Evolutionary conservation across 768 basidiomycete species (phyloP), one percentile per base, ranked within the genome.

Genomic region (Lactifluus subvellereus): DNA sequence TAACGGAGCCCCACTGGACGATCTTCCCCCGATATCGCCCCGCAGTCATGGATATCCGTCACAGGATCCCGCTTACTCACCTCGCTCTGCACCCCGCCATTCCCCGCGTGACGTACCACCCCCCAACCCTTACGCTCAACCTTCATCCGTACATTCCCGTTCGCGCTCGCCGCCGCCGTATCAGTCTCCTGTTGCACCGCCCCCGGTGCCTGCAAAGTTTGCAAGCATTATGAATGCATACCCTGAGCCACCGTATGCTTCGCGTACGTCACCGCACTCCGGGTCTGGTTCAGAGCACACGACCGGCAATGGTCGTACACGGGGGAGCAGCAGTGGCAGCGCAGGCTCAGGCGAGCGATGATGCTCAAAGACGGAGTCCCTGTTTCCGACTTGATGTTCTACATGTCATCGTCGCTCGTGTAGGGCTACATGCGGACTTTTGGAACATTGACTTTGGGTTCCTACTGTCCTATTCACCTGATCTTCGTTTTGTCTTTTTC

Each of bases 141-240:
- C 35, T 3, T 9, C 60, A 6, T 33, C 37, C 56, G 30, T 71
- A 22, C 45, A 47, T 20, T 47, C 45, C 22, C 64, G 60, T 8
- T 69, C 67, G 35, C 64, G 65, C 20, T 74, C 74, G 37, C 73
- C 66, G 6, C 67, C 69, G 40, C 70, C 72, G 45, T 71, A 71
- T 42, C 68, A 67, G 35, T 59, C 69, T 54, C 60, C 72, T 32
- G 43, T 72, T 35, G 59, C 70, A 37, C 68, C 74, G 27, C 72
- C 71, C 22, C 67, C 76, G 0, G 74, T 81, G 9, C 79, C 83
- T 2, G 75, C 84, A 32, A 80, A 84, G 57, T 82, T 87, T 70
- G 87, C 84, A 38, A 84, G 80, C 62, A 86, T 88, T 66, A 84
- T 88, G 85, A 82, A 85, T 67, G 85, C 85, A n/a, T 87, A 86